Percentiles rank a stretch among this genome's conserved stretches.
These are phyloP conservation scores for Aspergillus candidus DNA, from an alignment of 2,329 filamentous ascomycete genomes.

Conservation along the genomic window DNA sequence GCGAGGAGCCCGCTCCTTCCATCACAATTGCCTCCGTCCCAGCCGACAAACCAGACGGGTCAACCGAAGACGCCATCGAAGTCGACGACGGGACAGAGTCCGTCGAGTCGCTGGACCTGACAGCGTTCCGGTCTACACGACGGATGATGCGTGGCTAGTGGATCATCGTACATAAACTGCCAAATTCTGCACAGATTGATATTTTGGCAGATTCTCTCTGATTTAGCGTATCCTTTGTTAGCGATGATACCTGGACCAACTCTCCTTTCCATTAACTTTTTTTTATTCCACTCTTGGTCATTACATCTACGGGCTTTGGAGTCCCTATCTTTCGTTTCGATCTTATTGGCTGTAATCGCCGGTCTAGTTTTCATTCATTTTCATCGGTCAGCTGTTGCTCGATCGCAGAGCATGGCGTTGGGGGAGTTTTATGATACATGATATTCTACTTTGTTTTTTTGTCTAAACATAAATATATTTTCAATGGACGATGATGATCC, in stretches of 20 bases:
- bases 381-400: too few relatives aligned
- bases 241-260: slow-evolving; percentile 4
- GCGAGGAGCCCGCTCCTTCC: neutral
- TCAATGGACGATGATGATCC: too few relatives aligned
- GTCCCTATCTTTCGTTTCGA: neutral
- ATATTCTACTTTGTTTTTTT: too few relatives aligned
- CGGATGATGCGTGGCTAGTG: slow-evolving; percentile 2
- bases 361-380: too few relatives aligned
- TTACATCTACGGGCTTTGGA: slow-evolving; percentile 1
- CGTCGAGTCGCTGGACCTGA: slow-evolving; percentile 15
- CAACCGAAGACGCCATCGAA: slow-evolving; percentile 11
- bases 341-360: too few relatives aligned
- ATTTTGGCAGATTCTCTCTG: slow-evolving; percentile 6
- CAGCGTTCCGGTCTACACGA: slow-evolving; percentile 14
- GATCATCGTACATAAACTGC: neutral
- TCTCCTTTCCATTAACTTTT: neutral
- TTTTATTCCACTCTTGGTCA: slow-evolving; percentile 3
- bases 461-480: too few relatives aligned
- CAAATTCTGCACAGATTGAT: slow-evolving; percentile 1
- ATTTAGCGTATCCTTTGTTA: slow-evolving; percentile 1
- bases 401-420: too few relatives aligned
- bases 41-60: neutral
- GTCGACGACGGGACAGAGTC: slow-evolving; percentile 15
- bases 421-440: too few relatives aligned
- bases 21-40: slow-evolving; percentile 2